A percentile compares a stretch with the other conserved stretches of the same genome.
phyloP scores from a whole-genome alignment of 169 alveolate species.

The Cryptosporidium parvum region DNA sequence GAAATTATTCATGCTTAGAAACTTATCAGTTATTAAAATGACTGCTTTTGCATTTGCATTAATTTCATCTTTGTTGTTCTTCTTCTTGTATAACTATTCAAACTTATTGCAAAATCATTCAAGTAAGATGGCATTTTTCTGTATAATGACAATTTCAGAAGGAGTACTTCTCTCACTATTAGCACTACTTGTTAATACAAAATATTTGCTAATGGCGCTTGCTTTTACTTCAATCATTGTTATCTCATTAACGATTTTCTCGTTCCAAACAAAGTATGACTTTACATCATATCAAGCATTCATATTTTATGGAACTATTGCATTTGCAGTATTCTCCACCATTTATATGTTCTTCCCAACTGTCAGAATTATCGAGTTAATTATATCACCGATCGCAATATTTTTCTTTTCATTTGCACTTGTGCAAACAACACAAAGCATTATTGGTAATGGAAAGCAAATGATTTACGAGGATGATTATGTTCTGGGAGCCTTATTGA shows the following conservation, averaged over 20 bases:
- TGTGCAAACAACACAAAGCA: conserved; percentile 34
- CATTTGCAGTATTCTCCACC: conserved; percentile 8
- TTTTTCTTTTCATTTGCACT: conserved; percentile 44
- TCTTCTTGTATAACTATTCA: background rate
- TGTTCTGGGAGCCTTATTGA: conserved; percentile 42
- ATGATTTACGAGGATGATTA: conserved; percentile 64
- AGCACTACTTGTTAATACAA: background rate
- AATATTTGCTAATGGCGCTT: conserved; percentile 26
- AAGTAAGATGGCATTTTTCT: conserved; percentile 20
- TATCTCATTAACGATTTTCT: conserved; percentile 21
- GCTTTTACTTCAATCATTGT: conserved; percentile 26
- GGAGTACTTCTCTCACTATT: background rate
- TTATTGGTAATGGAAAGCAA: conserved; percentile 22
- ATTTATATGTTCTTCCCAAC: conserved; percentile 55
- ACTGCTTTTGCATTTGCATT: background rate
- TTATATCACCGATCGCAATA: conserved; percentile 25
- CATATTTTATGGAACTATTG: conserved; percentile 18
- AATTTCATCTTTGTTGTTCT: background rate
- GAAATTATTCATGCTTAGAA: background rate
- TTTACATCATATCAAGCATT: conserved; percentile 36
- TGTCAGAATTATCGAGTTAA: conserved; percentile 9
- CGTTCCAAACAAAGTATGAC: conserved; percentile 70
- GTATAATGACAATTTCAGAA: conserved; percentile 20
- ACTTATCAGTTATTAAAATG: background rate
- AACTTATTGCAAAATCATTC: background rate